A percentile compares a stretch with the other conserved stretches of the same genome.
Conservation (phyloP, 768 basidiomycete genomes). For the Ramaria sp. region DNA sequence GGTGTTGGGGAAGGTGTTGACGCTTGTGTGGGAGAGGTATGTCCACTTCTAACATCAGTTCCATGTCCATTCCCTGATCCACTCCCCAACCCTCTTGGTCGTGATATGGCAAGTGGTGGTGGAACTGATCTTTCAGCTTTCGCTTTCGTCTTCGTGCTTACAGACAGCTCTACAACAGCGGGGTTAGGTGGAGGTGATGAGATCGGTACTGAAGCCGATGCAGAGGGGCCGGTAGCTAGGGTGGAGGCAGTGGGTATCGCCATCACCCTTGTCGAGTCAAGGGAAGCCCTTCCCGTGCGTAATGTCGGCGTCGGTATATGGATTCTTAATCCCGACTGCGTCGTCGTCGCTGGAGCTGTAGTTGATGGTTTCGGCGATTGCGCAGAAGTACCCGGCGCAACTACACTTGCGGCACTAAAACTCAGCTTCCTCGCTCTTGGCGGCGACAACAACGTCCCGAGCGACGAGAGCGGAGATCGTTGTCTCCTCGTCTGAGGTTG, state of each 20-base stretch:
- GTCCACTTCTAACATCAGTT: too few species aligned
- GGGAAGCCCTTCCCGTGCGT: background rate
- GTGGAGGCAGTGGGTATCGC: background rate
- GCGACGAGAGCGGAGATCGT: background rate
- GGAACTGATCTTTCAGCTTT: background rate
- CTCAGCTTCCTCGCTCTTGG: slow-evolving; percentile 1
- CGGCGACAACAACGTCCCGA: background rate
- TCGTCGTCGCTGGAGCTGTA: background rate
- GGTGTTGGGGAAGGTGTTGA: background rate
- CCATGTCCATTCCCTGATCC: background rate
- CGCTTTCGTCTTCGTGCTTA: background rate
- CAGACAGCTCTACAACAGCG: background rate
- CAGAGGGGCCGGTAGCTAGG: background rate
- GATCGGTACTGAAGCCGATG: background rate
- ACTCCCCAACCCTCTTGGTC: background rate
- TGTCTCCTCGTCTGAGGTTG: background rate
- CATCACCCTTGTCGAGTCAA: background rate
- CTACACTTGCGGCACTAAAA: background rate
- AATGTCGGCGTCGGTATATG: background rate
- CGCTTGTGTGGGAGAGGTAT: too few species aligned
- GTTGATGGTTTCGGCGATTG: too few species aligned
- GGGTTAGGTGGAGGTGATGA: background rate
- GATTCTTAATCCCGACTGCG: background rate
- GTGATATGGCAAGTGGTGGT: background rate
- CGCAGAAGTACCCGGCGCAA: background rate